phyloP scores from a whole-genome alignment of 495 filamentous ascomycete species.

The Parachaetomium inaequale region DNA sequence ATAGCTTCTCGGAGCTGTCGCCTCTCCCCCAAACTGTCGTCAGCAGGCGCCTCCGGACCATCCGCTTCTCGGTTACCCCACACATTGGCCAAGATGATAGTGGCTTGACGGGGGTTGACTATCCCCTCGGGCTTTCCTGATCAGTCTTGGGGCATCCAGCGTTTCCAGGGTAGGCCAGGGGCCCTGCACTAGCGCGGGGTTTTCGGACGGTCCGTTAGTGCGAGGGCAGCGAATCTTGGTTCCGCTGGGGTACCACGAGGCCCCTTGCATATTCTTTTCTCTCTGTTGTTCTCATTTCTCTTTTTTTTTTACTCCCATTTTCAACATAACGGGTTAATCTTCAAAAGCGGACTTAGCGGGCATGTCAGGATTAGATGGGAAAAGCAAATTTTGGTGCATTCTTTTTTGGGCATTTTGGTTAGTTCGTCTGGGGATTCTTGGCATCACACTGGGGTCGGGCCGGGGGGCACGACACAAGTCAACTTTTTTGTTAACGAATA shows the following conservation, averaged over 20 bases:
- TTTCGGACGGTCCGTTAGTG: background rate
- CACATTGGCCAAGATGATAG: constrained; percentile 11
- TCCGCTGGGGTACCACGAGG: no score
- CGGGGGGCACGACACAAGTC: background rate
- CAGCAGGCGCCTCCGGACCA: background rate
- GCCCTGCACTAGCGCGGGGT: constrained; percentile 2
- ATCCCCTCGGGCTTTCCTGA: constrained; percentile 18
- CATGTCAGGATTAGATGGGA: constrained; percentile 16
- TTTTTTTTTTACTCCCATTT: constrained; percentile 2
- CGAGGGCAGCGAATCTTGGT: background rate
- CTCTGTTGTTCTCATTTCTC: background rate
- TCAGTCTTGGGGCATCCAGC: constrained; percentile 13
- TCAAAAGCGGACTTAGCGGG: constrained; percentile 16
- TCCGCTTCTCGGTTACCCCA: constrained; percentile 8
- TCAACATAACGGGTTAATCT: constrained; percentile 3
- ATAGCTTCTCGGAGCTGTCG: background rate
- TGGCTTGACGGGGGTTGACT: background rate
- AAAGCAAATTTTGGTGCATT: constrained; percentile 16
- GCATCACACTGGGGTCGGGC: constrained; percentile 3
- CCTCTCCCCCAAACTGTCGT: background rate
- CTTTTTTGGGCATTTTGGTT: background rate
- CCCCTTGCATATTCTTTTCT: background rate
- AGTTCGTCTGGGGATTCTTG: background rate
- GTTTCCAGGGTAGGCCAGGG: constrained; percentile 4
- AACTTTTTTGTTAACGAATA: background rate